Base-by-base conservation (phyloP, 2,329 filamentous ascomycete genomes). In the Cytospora mali region DNA sequence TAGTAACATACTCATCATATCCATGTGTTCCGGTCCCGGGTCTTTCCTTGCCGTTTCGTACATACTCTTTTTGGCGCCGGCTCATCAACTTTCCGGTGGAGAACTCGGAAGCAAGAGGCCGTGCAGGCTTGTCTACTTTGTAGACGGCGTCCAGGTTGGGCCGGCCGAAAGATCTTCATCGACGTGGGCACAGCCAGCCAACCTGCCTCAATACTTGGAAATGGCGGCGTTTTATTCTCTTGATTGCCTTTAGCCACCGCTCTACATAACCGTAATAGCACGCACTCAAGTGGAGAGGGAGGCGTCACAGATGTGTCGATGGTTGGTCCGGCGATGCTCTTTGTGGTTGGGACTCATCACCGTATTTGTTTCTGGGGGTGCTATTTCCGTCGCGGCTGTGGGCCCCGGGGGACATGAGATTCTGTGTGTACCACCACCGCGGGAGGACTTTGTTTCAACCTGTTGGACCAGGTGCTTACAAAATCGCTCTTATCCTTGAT, bases 81-180 rank as follows among this genome's bases (percentile, higher is more conserved):
- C 33, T 48, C 55, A 28, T 57, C 27, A 33, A 18, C 28, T 50
- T 28, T 42, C 55, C 25, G 16, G 48, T 33, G 23, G 27, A 53
- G 57, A 27, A 39, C 29, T 59, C 49, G 57, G 57, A 28, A 59
- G 42, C 33, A 13, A n/a, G 14, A 53, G 57, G 49, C 49, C 49
- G 33, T 52, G 49, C 25, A 42, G 57, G 48, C 35, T 49, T 48
- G 48, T 46, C 55, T n/a, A n/a, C n/a, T n/a, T 28, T 51, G 42
- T 11, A n/a, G n/a, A 48, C 39, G 48, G 48, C 56, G 42, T n/a
- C n/a, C n/a, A n/a, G n/a, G n/a, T 49, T 52, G 51, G 42, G 48
- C 31, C 51, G 31, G 56, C 31, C 48, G 56, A 48, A 58, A 58
- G 29, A 7, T 52, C 29, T 39, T 31, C 23, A 42, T 35, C 21